A percentile compares a stretch with the other conserved stretches of the same genome.
phyloP scores from a whole-genome alignment of 2,329 filamentous ascomycete species.

The Neopestalotiopsis sp. region DNA sequence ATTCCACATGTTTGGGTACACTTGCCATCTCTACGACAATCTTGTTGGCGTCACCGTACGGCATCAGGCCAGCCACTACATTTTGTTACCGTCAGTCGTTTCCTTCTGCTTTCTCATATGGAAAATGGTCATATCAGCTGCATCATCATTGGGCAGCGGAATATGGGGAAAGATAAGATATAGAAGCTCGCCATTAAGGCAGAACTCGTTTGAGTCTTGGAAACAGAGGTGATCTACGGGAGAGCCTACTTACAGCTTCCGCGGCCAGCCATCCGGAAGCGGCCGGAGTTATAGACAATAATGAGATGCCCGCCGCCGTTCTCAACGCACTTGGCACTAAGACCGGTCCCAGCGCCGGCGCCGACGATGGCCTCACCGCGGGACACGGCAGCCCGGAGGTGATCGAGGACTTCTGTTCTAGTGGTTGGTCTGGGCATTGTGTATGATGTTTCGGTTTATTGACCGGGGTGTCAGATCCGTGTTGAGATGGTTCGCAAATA shows the following conservation, averaged over 20 bases:
- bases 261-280: constrained; percentile 74
- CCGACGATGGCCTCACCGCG: constrained; percentile 66
- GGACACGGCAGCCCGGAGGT: constrained; percentile 58
- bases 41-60: constrained; percentile 73
- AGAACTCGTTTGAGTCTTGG: background rate
- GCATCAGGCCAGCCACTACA: constrained; percentile 70
- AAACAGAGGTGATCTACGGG: background rate
- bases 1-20: background rate
- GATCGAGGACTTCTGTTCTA: constrained; percentile 58
- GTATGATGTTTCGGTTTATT: background rate
- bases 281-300: constrained; percentile 74
- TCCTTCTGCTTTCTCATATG: too few relatives aligned
- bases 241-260: constrained; percentile 50
- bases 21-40: constrained; percentile 71
- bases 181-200: background rate
- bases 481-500: background rate
- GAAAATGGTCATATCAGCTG: background rate
- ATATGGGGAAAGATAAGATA: background rate
- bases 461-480: background rate
- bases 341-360: constrained; percentile 72
- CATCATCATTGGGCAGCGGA: too few relatives aligned
- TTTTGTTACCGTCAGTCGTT: background rate
- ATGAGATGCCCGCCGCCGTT: constrained; percentile 72
- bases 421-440: constrained; percentile 61
- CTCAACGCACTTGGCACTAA: constrained; percentile 74